Evolutionary conservation across 2,329 filamentous ascomycete species (phyloP), one percentile per base, ranked within the genome.

Genomic region (Zymoseptoria brevis): DNA sequence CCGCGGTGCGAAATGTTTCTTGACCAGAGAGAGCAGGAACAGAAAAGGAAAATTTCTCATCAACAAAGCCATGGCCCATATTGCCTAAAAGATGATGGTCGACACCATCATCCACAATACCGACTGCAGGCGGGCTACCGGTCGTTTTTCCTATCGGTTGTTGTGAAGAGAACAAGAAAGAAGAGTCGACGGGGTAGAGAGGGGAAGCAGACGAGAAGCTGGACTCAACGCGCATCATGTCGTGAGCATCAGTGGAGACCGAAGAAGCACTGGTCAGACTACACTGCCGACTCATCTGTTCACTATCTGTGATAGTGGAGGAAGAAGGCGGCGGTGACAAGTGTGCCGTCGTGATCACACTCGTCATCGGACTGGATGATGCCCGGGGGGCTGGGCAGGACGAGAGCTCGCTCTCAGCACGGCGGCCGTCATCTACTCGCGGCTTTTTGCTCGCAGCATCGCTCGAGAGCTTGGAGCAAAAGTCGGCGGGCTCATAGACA

Each of bases 211-310:
- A 60, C 29, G 69, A 71, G 66, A 72, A 69, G 66, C 72, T 70
- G 67, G 77, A 79, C 62, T 74, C 69, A 68, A 77, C 68, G 54
- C 75, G 75, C 69, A 77, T 68, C 76, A 78, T 77, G 61, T 73
- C 72, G 64, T 76, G 66, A 53, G 71, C 68, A 67, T 74, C 73
- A 68, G 71, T 69, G 66, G 77, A 73, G 59, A 45, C 35, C 16
- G 35, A 16, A 24, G 71, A 71, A 51, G 72, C 69, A 66, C 74
- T 74, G 66, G 63, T 66, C 61, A 72, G 69, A 68, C 78, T 80
- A 68, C 71, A 72, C 63, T 77, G 71, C 66, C 78, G 75, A 67
- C 76, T 79, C 77, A 80, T 70, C n/a, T 60, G 64, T 59, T 69
- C 67, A 59, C 67, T 66, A 29, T n/a, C 35, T 4, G 59, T n/a